These are phyloP conservation scores for Laguncularia racemosa DNA, from an alignment of 345 rosid genomes.

Conservation along the genomic window DNA sequence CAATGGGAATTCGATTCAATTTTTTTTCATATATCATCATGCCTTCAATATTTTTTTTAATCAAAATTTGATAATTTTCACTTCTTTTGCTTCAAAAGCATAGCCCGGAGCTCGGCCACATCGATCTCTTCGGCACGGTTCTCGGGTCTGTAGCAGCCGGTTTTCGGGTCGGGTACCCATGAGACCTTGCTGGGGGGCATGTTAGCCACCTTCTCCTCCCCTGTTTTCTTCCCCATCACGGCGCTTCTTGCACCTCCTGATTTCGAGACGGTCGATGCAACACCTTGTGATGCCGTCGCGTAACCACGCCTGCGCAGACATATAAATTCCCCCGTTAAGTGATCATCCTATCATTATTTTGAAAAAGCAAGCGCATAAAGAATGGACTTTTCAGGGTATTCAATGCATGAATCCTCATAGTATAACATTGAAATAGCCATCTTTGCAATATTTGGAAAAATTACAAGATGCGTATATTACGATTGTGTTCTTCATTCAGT, in stretches of 20 bases:
- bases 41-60: too few relatives aligned
- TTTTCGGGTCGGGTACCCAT: conserved; percentile 83
- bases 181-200: conserved; percentile 36
- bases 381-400: too few relatives aligned
- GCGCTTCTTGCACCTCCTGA: conserved; percentile 16
- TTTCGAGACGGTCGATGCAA: conserved; percentile 14
- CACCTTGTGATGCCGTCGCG: conserved; percentile 25
- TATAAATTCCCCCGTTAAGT: not conserved
- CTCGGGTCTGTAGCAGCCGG: conserved; percentile 82
- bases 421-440: too few relatives aligned
- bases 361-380: too few relatives aligned
- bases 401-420: too few relatives aligned
- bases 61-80: not conserved
- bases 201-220: conserved; percentile 27
- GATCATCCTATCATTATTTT: too few relatives aligned
- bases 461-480: too few relatives aligned
- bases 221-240: conserved; percentile 37
- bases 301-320: conserved; percentile 24
- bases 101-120: conserved; percentile 57
- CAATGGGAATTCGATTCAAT: too few relatives aligned
- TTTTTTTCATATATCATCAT: too few relatives aligned
- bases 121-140: conserved; percentile 53
- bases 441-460: too few relatives aligned
- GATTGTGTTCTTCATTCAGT: not conserved
- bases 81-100: conserved; percentile 54